phyloP scores from a whole-genome alignment of 345 rosid species.

The Gossypium anomalum region DNA sequence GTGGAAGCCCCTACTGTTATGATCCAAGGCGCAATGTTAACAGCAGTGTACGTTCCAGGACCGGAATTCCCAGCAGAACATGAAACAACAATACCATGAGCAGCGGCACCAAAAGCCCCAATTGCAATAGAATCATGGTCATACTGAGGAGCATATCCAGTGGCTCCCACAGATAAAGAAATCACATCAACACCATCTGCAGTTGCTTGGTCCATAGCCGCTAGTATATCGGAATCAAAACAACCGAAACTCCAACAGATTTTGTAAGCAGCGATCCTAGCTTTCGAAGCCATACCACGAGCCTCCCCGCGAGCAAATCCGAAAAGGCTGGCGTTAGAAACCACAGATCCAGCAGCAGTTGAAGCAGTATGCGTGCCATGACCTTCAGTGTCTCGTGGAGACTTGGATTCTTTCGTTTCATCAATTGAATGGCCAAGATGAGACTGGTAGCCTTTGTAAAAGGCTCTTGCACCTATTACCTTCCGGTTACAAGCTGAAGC shows the following conservation, averaged over 20 bases:
- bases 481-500: slow-evolving; percentile 65
- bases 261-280: slow-evolving; percentile 82
- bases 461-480: slow-evolving; percentile 79
- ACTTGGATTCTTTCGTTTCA: slow-evolving; percentile 45
- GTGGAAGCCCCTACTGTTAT: slow-evolving; percentile 88
- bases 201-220: slow-evolving; percentile 86
- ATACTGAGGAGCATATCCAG: slow-evolving; percentile 69
- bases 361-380: slow-evolving; percentile 94
- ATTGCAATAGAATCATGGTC: slow-evolving; percentile 73
- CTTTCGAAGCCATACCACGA: slow-evolving; percentile 84
- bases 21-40: slow-evolving; percentile 91
- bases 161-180: slow-evolving; percentile 80
- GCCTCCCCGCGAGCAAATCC: slow-evolving; percentile 68
- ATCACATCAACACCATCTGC: slow-evolving; percentile 81
- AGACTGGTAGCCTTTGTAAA: slow-evolving; percentile 48
- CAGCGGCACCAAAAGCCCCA: slow-evolving; percentile 71
- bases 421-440: slow-evolving; percentile 30
- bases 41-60: slow-evolving; percentile 65
- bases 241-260: slow-evolving; percentile 85
- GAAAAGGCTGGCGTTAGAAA: slow-evolving; percentile 57
- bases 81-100: slow-evolving; percentile 65
- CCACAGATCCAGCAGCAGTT: slow-evolving; percentile 76
- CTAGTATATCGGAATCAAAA: slow-evolving; percentile 84
- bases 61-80: slow-evolving; percentile 95
- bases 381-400: slow-evolving; percentile 84